Evolutionary conservation across 345 rosid genomes (phyloP).

Genomic region (Luvunga scandens): DNA sequence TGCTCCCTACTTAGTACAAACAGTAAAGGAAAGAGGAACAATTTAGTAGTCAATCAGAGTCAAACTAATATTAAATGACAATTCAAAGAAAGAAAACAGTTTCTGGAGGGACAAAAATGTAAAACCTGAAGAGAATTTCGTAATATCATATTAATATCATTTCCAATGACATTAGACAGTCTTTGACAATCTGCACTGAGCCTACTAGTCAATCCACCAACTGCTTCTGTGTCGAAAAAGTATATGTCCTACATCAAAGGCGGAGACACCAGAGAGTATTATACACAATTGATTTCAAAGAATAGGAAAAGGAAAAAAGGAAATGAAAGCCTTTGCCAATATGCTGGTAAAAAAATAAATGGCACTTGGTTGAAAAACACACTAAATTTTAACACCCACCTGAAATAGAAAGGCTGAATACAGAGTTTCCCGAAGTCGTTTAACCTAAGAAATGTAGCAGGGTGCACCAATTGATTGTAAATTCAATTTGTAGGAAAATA

Average conservation of each 20-base stretch:
- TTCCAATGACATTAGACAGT: constrained; percentile 45
- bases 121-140: constrained; percentile 52
- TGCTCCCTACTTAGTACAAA: constrained; percentile 35
- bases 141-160: constrained; percentile 43
- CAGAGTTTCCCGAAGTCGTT: constrained; percentile 42
- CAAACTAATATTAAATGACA: neutral
- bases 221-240: constrained; percentile 47
- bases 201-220: constrained; percentile 55
- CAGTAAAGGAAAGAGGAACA: neutral
- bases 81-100: neutral
- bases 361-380: neutral
- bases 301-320: too few relatives aligned
- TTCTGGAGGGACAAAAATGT: neutral
- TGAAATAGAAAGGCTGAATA: constrained; percentile 44
- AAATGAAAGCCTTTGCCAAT: neutral
- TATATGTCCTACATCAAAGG: constrained; percentile 39
- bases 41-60: neutral
- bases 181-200: constrained; percentile 56
- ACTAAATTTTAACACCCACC: constrained; percentile 26
- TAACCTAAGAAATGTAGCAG: constrained; percentile 37
- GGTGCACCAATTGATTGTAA: neutral
- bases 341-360: neutral
- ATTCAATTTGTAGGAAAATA: neutral
- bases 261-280: constrained; percentile 5
- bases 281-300: neutral